Evolutionary conservation across 164 flowering plant species (phyloP).

Genomic region (Amborella trichopoda): DNA sequence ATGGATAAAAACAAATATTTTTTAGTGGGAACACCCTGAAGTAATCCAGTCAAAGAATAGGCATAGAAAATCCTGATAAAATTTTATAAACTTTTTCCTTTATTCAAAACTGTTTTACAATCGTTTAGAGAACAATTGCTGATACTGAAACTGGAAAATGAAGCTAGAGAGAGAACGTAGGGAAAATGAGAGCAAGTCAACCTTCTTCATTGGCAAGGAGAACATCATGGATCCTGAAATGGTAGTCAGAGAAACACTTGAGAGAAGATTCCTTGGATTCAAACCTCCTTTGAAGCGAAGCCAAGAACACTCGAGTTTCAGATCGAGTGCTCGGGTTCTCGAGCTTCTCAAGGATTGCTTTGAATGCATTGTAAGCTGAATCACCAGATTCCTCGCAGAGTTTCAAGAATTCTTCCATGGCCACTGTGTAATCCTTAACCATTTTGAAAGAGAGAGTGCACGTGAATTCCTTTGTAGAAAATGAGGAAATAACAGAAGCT

Average conservation of each 20-base stretch:
- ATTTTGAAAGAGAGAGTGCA: too few relatives aligned
- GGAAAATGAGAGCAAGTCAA: not conserved
- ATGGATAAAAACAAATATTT: not conserved
- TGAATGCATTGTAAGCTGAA: slow-evolving; percentile 61
- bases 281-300: slow-evolving; percentile 55
- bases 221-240: slow-evolving; percentile 77
- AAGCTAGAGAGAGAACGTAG: not conserved
- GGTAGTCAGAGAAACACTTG: slow-evolving; percentile 43
- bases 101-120: not conserved
- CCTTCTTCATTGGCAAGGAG: slow-evolving; percentile 58
- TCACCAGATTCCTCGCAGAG: slow-evolving; percentile 76
- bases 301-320: slow-evolving; percentile 57
- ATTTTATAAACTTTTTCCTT: not conserved
- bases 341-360: slow-evolving; percentile 62
- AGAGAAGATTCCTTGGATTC: slow-evolving; percentile 24
- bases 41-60: not conserved
- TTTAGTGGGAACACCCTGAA: not conserved
- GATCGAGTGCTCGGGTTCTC: slow-evolving; percentile 62
- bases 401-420: slow-evolving; percentile 49
- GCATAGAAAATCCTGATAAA: not conserved
- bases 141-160: not conserved
- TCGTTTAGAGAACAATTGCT: not conserved
- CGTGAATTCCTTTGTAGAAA: not conserved
- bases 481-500: too few relatives aligned
- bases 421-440: not conserved